Evolutionary conservation across 163 green algal species (phyloP), one percentile per base, ranked within the genome.

Genomic region (Scenedesmus sp.): DNA sequence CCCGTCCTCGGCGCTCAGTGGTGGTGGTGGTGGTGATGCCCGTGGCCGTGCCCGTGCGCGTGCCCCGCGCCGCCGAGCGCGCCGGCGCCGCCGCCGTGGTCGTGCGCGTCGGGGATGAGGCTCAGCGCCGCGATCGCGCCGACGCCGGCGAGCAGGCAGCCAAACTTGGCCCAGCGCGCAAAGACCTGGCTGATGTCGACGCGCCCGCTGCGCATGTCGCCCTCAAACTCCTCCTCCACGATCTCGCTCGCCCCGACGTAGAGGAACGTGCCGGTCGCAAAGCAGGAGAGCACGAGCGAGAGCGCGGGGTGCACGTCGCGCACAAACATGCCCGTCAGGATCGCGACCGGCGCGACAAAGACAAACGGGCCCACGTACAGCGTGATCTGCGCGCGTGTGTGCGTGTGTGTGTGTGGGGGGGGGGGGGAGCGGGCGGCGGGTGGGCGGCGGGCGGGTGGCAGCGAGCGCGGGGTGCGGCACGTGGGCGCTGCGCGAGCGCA

Each of bases 221-320:
- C 84, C 48, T 88, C 84, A 67, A 88, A 87, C 80, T 88, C 84
- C 84, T 88, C 84, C 60, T 71, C 67, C 28, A 85, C 69, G 3
- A 89, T 81, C 74, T 90, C 86, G 24, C 47, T 78, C 3, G 71
- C 74, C 36, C 86, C 86, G 33, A 90, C 83, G 54, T 90, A 90
- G 2, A 90, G 18, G 60, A 90, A 90, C 15, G 86, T 88, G 56
- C 86, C 86, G 14, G 86, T 85, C 18, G 83, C 80, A 31, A 90
- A 83, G 77, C 80, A 88, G 63, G 42, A 77, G 24, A 90, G 83
- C 22, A 82, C 45, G 36, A 90, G 86, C 9, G 65, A 54, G n/a
- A 77, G 69, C 3, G 80, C 22, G 4, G 77, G 66, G 29, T 81
- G 45, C 4, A 86, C 66, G 45, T 81, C 64, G 42, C 64, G 33